Evolutionary conservation across 2,329 filamentous ascomycete species (phyloP).

Genomic region (Penicillium sp.): DNA sequence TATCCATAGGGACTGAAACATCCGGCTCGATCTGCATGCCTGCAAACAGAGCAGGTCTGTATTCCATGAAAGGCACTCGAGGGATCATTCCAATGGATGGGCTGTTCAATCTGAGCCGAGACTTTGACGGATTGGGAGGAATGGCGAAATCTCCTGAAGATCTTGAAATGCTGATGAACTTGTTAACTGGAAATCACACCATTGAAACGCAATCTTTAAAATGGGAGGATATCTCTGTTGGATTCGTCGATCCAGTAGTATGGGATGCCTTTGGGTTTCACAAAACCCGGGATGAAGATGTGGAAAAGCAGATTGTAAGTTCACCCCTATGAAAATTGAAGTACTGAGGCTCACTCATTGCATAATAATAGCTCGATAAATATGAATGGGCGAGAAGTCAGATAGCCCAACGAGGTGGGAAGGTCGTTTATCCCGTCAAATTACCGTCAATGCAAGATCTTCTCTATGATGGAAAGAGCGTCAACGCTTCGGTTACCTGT

Average conservation of each 20-base stretch:
- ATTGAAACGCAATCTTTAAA: background rate
- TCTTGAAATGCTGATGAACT: constrained; percentile 4
- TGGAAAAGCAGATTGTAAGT: constrained; percentile 10
- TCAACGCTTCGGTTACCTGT: constrained; percentile 4
- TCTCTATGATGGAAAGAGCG: background rate
- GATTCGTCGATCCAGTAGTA: constrained; percentile 7
- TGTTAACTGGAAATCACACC: background rate
- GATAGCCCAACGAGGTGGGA: constrained; percentile 5
- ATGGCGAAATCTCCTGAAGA: constrained; percentile 8
- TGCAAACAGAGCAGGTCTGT: constrained; percentile 28
- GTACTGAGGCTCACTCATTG: background rate
- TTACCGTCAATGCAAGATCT: constrained; percentile 4
- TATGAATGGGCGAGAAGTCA: constrained; percentile 8
- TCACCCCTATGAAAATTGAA: background rate
- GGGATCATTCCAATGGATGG: constrained; percentile 27
- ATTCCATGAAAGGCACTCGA: constrained; percentile 31
- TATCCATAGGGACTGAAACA: constrained; percentile 33
- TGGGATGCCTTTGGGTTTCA: constrained; percentile 9
- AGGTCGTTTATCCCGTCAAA: constrained; percentile 4
- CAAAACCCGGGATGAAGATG: constrained; percentile 1
- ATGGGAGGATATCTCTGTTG: constrained; percentile 4
- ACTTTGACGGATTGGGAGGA: constrained; percentile 6
- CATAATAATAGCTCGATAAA: background rate
- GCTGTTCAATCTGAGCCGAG: constrained; percentile 23
- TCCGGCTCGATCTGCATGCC: constrained; percentile 31